Percentiles rank a stretch among this genome's conserved stretches.
phyloP scores from a whole-genome alignment of 75 land plant genomes.

The Isoetes taiwanensis region DNA sequence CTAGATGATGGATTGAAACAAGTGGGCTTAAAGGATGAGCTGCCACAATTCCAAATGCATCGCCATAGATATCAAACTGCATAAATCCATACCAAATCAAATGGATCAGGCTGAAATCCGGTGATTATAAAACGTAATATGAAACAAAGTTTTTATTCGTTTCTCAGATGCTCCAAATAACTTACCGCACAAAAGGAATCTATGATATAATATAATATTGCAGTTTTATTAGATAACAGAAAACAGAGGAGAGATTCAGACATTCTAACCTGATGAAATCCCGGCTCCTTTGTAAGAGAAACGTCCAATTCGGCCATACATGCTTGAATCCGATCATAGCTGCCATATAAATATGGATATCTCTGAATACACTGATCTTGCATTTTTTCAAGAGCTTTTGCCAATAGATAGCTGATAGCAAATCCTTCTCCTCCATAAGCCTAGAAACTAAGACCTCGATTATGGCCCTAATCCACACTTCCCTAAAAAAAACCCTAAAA shows the following conservation, averaged over 20 bases:
- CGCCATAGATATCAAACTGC: slow-evolving; percentile 58
- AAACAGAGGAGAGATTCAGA: neutral
- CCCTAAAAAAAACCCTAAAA: no score
- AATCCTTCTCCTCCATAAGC: slow-evolving; percentile 57
- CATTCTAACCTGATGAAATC: slow-evolving; percentile 49
- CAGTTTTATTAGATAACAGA: no score
- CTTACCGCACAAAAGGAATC: no score
- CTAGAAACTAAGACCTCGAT: no score
- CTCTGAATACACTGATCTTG: slow-evolving; percentile 36
- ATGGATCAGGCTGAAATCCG: no score
- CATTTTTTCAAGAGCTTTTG: slow-evolving; percentile 28
- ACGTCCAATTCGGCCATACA: slow-evolving; percentile 50
- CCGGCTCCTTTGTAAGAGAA: slow-evolving; percentile 36
- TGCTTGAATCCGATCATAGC: slow-evolving; percentile 35
- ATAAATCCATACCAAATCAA: no score
- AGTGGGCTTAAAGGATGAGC: slow-evolving; percentile 57
- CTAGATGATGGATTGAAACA: slow-evolving; percentile 70
- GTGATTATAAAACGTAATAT: no score
- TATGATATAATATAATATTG: no score
- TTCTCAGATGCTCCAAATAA: no score
- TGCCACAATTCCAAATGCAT: slow-evolving; percentile 52
- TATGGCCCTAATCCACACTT: no score
- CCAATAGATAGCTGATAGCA: slow-evolving; percentile 40
- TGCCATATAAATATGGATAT: slow-evolving; percentile 41
- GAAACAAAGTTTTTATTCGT: no score